Evolutionary conservation across 306 rosid species (phyloP), one percentile per base, ranked within the genome.

Genomic region (Vachellia collinsii): DNA sequence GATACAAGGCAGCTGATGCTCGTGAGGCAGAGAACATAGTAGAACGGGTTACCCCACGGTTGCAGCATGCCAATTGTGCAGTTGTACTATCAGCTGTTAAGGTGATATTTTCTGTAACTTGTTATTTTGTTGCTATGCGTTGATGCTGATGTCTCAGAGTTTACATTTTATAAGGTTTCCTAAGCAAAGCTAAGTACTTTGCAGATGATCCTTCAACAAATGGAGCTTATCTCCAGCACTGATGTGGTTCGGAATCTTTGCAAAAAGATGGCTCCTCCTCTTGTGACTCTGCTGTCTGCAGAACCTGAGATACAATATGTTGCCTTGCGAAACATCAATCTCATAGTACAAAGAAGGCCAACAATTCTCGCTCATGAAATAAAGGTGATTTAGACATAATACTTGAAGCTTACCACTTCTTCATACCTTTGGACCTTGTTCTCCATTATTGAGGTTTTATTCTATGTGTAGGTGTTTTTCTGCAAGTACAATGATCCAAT

Each of bases 221-320:
- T 96, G 99, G 99, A 96, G 87, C 97, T 93, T 80, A 96, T 96
- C 76, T 88, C 94, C 70, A 93, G 99, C 84, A 89, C 99, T 72
- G 99, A 96, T 77, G 94, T 96, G 25, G 94, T 96, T 75, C 92
- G 99, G 83, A 96, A 93, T 91, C 99, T 96, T 81, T 96, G 99
- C 88, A 96, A 96, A 91, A 96, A 96, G 88, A 96, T 96, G 99
- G 99, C 99, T 80, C 99, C 99, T 84, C 99, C 99, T 72, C 99
- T 96, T 36, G 99, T 96, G 87, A 96, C 99, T 64, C 80, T 96
- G 82, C 94, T 96, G 63, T 93, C 99, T 46, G 97, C 99, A 79
- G 99, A 96, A 89, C 98, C 99, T 44, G 99, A 96, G 90, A 96
- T 96, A 85, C 99, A 96, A 85, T 96, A 96, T 88, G 99, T 96